Base-by-base conservation (phyloP, 1,139 yeast genomes). In the Blastobotrys aristatus region DNA sequence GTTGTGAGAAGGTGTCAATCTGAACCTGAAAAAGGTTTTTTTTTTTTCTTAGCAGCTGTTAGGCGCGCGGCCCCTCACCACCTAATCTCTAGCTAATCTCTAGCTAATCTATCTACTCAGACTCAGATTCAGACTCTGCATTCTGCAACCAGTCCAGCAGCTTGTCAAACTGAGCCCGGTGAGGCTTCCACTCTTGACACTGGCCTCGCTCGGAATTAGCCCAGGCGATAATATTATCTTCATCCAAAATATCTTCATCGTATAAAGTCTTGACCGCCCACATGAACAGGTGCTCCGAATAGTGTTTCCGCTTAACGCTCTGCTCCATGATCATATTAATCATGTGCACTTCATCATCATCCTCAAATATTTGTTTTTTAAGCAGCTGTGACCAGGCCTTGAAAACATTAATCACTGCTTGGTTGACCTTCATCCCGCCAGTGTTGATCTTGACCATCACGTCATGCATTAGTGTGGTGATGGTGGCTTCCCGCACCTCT, bases 131-230 rank as follows among this genome's bases (percentile, higher is more conserved):
- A 7, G 48, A 44, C 27, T 88, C 97, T 1, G 97, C 97, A 45
- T 80, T 86, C 60, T 77, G 75, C 49, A 92, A 75, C 97, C 97
- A 89, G 20, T 82, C 86, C 16, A 92, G 75, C 80, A 90, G 90
- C 20, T 82, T 86, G 16, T 90, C 75, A 80, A 92, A 92, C 54
- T 82, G 72, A 38, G 65, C 68, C 18, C 71, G 73, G 30, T 75
- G 68, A 6, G 69, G 74, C n/a, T 65, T 64, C 37, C 34, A 29
- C 2, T 18, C 26, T 16, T 10, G 16, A 3, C 10, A 16, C 31
- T 21, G 13, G 18, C 26, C 24, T 2, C 24, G 27, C 3, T n/a
- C 11, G 10, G 75, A 67, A 18, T 67, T 67, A 6, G 65, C 63
- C 98, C 98, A 92, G 43, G 65, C 64, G 59, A 82, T 73, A 35